Evolutionary conservation across 495 filamentous ascomycete species (phyloP).

Genomic region (Penicillium nucicola): DNA sequence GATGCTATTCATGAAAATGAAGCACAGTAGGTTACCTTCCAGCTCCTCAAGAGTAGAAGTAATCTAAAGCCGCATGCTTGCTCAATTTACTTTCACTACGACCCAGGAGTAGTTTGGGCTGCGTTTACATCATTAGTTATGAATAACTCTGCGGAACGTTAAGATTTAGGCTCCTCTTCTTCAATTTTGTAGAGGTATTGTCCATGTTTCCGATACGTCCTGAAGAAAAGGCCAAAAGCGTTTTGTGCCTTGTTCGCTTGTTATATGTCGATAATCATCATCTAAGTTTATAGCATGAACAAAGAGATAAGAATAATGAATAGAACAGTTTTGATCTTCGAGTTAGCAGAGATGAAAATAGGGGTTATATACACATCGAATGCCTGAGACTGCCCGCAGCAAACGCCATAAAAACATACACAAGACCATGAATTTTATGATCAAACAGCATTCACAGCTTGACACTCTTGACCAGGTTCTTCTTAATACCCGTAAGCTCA

Average conservation of each 20-base stretch:
- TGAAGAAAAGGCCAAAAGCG: neutral
- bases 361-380: constrained; percentile 28
- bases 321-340: constrained; percentile 1
- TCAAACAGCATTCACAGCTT: constrained; percentile 59
- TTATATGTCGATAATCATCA: no score
- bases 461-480: constrained; percentile 83
- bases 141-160: neutral
- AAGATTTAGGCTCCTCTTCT: constrained; percentile 9
- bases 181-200: constrained; percentile 12
- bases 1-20: constrained; percentile 11
- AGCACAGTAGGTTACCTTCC: constrained; percentile 10
- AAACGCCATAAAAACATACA: constrained; percentile 32
- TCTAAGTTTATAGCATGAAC: neutral
- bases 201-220: constrained; percentile 3
- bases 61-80: constrained; percentile 25
- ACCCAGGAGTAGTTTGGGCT: neutral
- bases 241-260: no score
- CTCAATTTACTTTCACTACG: neutral
- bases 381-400: constrained; percentile 27
- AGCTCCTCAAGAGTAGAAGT: constrained; percentile 20
- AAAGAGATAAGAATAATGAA: constrained; percentile 7
- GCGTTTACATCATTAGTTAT: neutral
- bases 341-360: constrained; percentile 6
- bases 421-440: constrained; percentile 15
- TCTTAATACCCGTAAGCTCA: constrained; percentile 95